Percentiles rank a stretch among this genome's conserved stretches.
Conservation (phyloP, 805 yeast species). For the Millerozyma acaciae region DNA sequence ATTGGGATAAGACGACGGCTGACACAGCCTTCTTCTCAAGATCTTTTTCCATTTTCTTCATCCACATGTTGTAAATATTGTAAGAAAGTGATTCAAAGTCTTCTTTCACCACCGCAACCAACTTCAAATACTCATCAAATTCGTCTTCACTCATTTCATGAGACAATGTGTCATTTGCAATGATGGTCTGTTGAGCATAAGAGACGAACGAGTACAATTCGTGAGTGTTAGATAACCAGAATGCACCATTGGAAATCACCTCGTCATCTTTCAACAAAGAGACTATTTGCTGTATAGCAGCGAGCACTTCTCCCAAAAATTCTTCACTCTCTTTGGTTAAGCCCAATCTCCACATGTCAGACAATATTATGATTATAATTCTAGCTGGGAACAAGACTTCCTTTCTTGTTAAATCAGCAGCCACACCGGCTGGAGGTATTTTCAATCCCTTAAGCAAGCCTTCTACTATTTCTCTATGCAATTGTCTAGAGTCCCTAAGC, state of each 20-base stretch:
- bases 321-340: conserved; percentile 88
- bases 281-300: conserved; percentile 82
- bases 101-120: conserved; percentile 87
- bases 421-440: conserved; percentile 82
- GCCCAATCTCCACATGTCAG: conserved; percentile 98
- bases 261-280: conserved; percentile 79
- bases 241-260: conserved; percentile 87
- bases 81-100: conserved; percentile 91
- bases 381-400: conserved; percentile 96
- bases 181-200: conserved; percentile 88
- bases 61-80: conserved; percentile 95
- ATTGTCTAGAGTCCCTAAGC: conserved; percentile 63
- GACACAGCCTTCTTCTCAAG: conserved; percentile 87
- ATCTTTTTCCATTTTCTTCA: conserved; percentile 89
- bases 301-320: conserved; percentile 82
- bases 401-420: conserved; percentile 76
- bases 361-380: conserved; percentile 82
- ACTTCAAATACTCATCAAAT: conserved; percentile 80
- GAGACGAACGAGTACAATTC: conserved; percentile 92
- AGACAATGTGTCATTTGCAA: conserved; percentile 74
- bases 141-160: conserved; percentile 87
- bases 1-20: conserved; percentile 93
- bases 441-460: conserved; percentile 81
- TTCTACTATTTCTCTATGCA: conserved; percentile 81
- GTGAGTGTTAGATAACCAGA: conserved; percentile 96